Base-by-base conservation (phyloP, 2,329 filamentous ascomycete genomes). In the Chalara sp. region DNA sequence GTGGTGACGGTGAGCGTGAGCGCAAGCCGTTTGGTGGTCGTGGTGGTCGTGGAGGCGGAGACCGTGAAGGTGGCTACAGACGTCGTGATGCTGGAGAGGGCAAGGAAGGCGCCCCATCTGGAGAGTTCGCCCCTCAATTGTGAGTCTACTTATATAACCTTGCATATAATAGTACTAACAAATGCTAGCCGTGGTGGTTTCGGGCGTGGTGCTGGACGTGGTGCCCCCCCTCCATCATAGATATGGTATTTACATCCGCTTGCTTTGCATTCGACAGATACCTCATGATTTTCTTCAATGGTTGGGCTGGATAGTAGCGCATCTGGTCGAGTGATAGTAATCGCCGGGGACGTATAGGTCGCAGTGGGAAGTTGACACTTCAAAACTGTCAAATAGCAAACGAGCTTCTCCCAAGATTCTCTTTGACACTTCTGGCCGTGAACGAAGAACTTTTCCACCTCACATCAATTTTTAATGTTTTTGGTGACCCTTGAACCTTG, bases 51-150 rank as follows among this genome's bases (percentile, higher is more conserved):
- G 84, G 84, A 62, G 81, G 78, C 69, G 77, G 79, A 62, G 86
- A 81, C 66, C 85, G 87, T 75, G 86, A 90, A 75, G 91, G 91
- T 72, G 88, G 87, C 71, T 96, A 96, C 84, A 81, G 91, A 75
- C 85, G 91, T 75, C 87, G 91, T 70, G 89, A 95, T 68, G 85
- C 83, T 75, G 86, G 84, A 50, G 52, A 54, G 52, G 33, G 84
- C 73, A 95, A 95, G 84, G 89, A 95, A 79, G 89, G 89, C 68
- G 88, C 85, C 80, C 88, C 89, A 71, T 87, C 89, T 68, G 87
- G 88, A 76, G 88, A 90, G 75, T 96, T 93, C 74, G 85, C 86
- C 76, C 90, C 90, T 71, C 83, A 86, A 73, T 96, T 96, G 84
- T 86, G 75, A 83, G 81, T 74, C 65, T 12, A 10, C 6, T 56